Base-by-base conservation (phyloP, 345 rosid species). In the Capsella bursapastoris region DNA sequence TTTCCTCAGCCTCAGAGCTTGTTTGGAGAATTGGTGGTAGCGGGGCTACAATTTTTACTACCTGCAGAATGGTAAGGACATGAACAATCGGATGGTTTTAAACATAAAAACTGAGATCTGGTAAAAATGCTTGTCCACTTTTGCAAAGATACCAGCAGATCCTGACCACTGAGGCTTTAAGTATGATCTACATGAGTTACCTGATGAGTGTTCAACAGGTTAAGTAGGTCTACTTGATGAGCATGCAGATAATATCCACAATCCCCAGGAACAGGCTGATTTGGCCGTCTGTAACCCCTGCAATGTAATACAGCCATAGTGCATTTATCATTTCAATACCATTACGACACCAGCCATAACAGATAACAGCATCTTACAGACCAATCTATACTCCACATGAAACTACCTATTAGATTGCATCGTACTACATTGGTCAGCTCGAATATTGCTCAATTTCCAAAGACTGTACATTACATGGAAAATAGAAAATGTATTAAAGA, bases 201-300 rank as follows among this genome's bases (percentile, higher is more conserved):
- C 98, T 89, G 85, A 18, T 60, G 57, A 38, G 81, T 82, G 52
- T 78, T 67, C 40, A 59, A 58, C 28, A 91, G 87, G 77, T 93
- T 96, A 10, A 76, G 73, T 43, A 93, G 74, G 70, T 43, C 49
- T 55, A 91, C 73, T 60, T 82, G 82, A 84, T 89, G 96, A 40
- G 97, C 98, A 72, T 93, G 97, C 80, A 93, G 79, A 76, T 84
- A 72, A 78, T 89, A 93, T 72, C 97, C 98, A 56, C 88, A 91
- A 52, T 89, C 97, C 71, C 98, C 97, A 0, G 97, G 94, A 43
- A 91, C 88, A 27, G 98, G 89, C 29, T 86, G 84, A 14, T 59
- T 55, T 9, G 96, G 91, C 75, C 84, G 91, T 51, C 70, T 78
- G 78, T 93, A 88, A 43, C 98, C 96, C 61, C 96, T 93, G 75